Conservation (phyloP, 2,329 filamentous ascomycete species). For the Cercospora brassicicola region DNA sequence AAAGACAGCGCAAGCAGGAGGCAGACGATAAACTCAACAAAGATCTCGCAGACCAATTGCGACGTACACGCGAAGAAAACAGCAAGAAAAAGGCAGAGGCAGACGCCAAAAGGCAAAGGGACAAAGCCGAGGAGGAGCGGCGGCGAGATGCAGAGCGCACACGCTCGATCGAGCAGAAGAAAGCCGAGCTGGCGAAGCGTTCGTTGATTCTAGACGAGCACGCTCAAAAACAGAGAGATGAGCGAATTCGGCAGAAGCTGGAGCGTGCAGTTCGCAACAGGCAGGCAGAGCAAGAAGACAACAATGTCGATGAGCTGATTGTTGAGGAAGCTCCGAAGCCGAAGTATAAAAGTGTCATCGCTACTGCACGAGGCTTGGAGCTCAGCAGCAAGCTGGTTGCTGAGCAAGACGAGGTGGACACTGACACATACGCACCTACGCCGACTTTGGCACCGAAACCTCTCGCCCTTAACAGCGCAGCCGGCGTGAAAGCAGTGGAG, state of each 20-base stretch:
- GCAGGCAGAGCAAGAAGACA: slow-evolving; percentile 10
- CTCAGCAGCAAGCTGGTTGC: not conserved
- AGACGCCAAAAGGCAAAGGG: not conserved
- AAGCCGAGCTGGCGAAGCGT: not conserved
- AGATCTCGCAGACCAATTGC: not conserved
- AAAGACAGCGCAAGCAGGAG: not conserved
- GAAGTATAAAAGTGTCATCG: not conserved
- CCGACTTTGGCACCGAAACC: not conserved
- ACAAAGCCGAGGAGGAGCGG: slow-evolving; percentile 2
- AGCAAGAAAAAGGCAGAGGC: slow-evolving; percentile 5
- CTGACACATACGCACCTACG: not conserved
- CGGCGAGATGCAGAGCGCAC: not conserved
- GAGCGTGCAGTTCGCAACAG: slow-evolving; percentile 19
- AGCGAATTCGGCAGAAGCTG: slow-evolving; percentile 17
- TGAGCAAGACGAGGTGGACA: not conserved
- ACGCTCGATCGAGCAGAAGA: not conserved
- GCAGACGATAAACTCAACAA: not conserved
- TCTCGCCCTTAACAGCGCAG: slow-evolving; percentile 18
- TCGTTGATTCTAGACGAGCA: slow-evolving; percentile 3
- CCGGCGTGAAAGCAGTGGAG: slow-evolving; percentile 11
- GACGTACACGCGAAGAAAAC: not conserved
- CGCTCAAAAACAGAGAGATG: slow-evolving; percentile 1
- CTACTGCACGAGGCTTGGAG: not conserved
- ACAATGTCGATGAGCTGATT: slow-evolving; percentile 2
- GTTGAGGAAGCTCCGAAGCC: slow-evolving; percentile 2